Base-by-base conservation (phyloP, 805 yeast species). In the Wickerhamiella sergipiensis region DNA sequence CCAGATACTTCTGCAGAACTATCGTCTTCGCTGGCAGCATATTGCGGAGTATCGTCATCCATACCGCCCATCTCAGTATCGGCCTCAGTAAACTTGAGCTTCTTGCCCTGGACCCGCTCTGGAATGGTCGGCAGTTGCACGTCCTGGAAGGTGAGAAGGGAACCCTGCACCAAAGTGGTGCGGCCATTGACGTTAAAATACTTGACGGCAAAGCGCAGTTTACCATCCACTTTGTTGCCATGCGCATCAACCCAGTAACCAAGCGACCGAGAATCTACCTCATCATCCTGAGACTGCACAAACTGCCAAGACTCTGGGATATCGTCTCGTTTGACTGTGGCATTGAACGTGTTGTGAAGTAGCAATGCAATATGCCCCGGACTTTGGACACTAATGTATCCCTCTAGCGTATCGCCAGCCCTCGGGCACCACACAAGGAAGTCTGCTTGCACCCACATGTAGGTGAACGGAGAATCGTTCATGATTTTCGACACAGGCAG, bases 331-430 rank as follows among this genome's bases (percentile, higher is more conserved):
- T 85, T 86, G 55, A 92, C 86, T 45, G 90, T 80, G 21, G 97
- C 97, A 68, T 92, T 92, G 71, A 92, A 92, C 1, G 95, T 86
- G 68, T 92, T 97, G 64, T 86, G 89, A 47, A 92, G 74, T 57
- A 92, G 74, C 54, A 92, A 72, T 53, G 97, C 97, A 60, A 92
- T 83, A 64, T 92, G 98, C 7, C 95, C 83, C 17, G 95, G 95
- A 2, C 95, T 82, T 70, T 90, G 97, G 78, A 90, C 81, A 70
- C 86, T 87, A 50, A 83, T 76, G 72, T 80, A 76, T 12, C 98
- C 98, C 65, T 89, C 94, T 18, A 92, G 68, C 1, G 74, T 69
- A 62, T 92, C 97, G 3, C 95, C 96, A n/a, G 79, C 71, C 59
- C 78, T 78, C 4, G 99, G 98, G 60, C 76, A 79, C 97, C 98